Evolutionary conservation across 192 early-diverging fungal species (phyloP).

Genomic region (Pilobolus umbonatus): DNA sequence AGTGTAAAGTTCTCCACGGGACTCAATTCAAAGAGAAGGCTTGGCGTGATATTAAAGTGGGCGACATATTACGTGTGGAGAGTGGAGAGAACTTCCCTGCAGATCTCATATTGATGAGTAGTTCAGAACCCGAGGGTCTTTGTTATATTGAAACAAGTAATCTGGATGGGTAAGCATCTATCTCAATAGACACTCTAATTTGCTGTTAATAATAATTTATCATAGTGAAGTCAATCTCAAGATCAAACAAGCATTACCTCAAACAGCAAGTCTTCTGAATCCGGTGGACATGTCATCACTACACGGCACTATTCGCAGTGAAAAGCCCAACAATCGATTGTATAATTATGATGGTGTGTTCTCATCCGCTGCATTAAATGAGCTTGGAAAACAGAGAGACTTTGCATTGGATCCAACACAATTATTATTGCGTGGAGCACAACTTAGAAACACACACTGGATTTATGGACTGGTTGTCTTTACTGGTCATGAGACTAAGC

Average conservation of each 20-base stretch:
- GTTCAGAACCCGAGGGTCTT: slow-evolving; percentile 91
- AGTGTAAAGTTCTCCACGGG: slow-evolving; percentile 55
- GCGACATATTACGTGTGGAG: slow-evolving; percentile 89
- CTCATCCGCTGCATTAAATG: slow-evolving; percentile 40
- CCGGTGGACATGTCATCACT: slow-evolving; percentile 61
- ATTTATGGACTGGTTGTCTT: slow-evolving; percentile 91
- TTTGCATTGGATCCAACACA: slow-evolving; percentile 86
- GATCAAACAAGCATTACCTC: slow-evolving; percentile 88
- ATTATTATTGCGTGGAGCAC: slow-evolving; percentile 90
- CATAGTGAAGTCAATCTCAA: slow-evolving; percentile 95
- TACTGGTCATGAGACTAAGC: slow-evolving; percentile 96
- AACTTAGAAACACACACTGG: slow-evolving; percentile 92
- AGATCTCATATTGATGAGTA: slow-evolving; percentile 86
- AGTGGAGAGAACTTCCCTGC: slow-evolving; percentile 88
- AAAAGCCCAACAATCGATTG: slow-evolving; percentile 92
- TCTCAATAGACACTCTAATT: no score
- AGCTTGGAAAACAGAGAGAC: slow-evolving; percentile 52
- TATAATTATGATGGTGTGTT: slow-evolving; percentile 92
- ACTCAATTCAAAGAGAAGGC: slow-evolving; percentile 66
- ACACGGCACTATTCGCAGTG: slow-evolving; percentile 79
- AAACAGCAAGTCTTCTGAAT: slow-evolving; percentile 72
- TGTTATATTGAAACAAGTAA: slow-evolving; percentile 99
- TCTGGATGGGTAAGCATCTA: slow-evolving; percentile 81
- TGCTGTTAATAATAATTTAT: no score
- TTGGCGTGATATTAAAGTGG: slow-evolving; percentile 82